Evolutionary conservation across 2,329 filamentous ascomycete species (phyloP).

Genomic region (Colletotrichum paranaense): DNA sequence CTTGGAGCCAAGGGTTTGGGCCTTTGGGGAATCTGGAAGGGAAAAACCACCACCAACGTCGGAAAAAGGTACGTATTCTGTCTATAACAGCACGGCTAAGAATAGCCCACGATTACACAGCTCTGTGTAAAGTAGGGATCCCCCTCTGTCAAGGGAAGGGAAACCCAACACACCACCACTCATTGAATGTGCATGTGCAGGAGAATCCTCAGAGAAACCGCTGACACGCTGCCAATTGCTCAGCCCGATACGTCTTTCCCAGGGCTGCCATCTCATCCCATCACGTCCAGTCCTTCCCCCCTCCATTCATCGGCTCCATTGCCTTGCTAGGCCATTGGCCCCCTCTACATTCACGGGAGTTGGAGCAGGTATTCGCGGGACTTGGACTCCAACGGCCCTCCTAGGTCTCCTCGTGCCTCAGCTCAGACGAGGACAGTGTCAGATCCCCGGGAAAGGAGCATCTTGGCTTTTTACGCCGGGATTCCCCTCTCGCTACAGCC

Average conservation of each 20-base stretch:
- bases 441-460: background rate
- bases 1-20: constrained; percentile 15
- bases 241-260: background rate
- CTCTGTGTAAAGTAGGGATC: background rate
- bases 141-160: background rate
- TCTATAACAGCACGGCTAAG: constrained; percentile 19
- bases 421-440: constrained; percentile 30
- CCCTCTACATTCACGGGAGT: background rate
- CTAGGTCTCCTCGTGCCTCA: constrained; percentile 7
- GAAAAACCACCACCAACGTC: too few relatives aligned
- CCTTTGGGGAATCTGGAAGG: background rate
- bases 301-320: constrained; percentile 18
- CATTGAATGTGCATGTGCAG: too few relatives aligned
- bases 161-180: background rate
- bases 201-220: background rate
- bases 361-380: background rate
- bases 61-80: constrained; percentile 15
- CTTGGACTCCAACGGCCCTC: constrained; percentile 12
- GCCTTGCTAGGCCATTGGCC: background rate
- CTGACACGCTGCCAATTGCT: constrained; percentile 19
- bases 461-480: constrained; percentile 19
- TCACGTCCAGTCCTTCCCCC: background rate
- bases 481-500: constrained; percentile 9
- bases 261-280: constrained; percentile 24
- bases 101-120: constrained; percentile 14